Evolutionary conservation across 768 basidiomycete genomes (phyloP), one percentile per base, ranked within the genome.

Genomic region (Serendipita sp.): DNA sequence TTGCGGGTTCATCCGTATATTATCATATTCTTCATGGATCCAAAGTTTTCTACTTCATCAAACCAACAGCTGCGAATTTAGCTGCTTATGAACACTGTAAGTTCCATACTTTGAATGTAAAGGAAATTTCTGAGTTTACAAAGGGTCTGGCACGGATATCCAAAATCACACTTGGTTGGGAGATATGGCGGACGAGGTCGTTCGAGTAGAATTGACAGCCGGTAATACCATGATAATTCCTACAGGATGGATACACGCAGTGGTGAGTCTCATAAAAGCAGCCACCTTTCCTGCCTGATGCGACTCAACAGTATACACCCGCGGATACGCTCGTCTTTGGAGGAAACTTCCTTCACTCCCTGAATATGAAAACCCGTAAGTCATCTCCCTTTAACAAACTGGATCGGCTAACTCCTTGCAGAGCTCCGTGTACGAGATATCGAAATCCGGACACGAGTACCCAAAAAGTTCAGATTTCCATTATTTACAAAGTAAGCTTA

Each of bases 1-100:
- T 99, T 72, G 95, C 95, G 23, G 96, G 93, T 0, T 93, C 90
- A 1, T 95, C 89, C 1, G 95, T 94, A n/a, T 98, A 95, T 74
- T 98, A 98, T 71, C 93, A 97, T 69, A 85, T 99, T 66, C 78
- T 96, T 18, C 80, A 78, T 47, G 93, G 93, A 32, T 80, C 84
- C 65, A 96, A 92, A 82, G 94, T 89, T 18, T 99, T 99, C 73
- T 97, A 92, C 75, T 97, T 98, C 71, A 92, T 96, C 69, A 82
- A 86, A 46, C 95, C 95, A 4, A 95, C 93, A 0, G 75, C 83
- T 15, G 81, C 82, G 4, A 96, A 98, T 73, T 75, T 98, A 44
- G 83, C 84, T 44, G 89, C 90, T 32, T 98, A 98, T 70, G 91
- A 95, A 72, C 80, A 83, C 64, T 97, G 94, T 90, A 28, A 60